Percentiles rank a stretch among this genome's conserved stretches.
These are phyloP conservation scores for Malania oleifera DNA, from an alignment of 164 flowering plant species.

Conservation along the genomic window DNA sequence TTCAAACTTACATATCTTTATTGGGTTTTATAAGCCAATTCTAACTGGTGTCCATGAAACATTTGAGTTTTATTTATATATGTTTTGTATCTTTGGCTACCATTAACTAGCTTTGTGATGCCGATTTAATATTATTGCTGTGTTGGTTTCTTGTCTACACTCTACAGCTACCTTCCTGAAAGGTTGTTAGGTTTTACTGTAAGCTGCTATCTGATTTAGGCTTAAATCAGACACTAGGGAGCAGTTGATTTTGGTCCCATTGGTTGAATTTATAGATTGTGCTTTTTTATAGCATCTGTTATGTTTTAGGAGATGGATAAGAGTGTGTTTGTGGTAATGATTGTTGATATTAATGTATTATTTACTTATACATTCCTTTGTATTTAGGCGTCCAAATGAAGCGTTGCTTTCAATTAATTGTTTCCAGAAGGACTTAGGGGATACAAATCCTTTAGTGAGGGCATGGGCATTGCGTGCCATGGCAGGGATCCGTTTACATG, in stretches of 20 bases:
- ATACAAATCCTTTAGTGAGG: constrained; percentile 91
- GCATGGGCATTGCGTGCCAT: constrained; percentile 99
- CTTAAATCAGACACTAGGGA: too few species aligned
- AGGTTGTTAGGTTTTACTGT: too few species aligned
- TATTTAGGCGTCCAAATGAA: constrained; percentile 92
- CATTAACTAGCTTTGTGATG: too few species aligned
- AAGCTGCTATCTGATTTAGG: too few species aligned
- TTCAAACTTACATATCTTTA: background rate
- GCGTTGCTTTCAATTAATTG: constrained; percentile 91
- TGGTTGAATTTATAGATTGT: background rate
- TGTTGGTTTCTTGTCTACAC: too few species aligned
- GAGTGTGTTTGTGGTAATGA: background rate
- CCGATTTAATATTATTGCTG: too few species aligned
- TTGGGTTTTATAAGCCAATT: too few species aligned
- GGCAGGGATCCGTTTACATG: constrained; percentile 96
- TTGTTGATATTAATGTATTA: background rate
- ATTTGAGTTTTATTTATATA: too few species aligned
- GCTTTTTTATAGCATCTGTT: background rate
- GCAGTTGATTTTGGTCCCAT: too few species aligned
- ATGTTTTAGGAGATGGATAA: background rate
- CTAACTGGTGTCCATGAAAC: too few species aligned
- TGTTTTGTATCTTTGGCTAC: too few species aligned
- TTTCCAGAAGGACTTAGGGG: constrained; percentile 96
- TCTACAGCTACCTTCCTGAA: too few species aligned
- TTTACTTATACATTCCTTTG: constrained; percentile 3